Conservation (phyloP, 306 rosid species). For the Lithocarpus polystachyus region DNA sequence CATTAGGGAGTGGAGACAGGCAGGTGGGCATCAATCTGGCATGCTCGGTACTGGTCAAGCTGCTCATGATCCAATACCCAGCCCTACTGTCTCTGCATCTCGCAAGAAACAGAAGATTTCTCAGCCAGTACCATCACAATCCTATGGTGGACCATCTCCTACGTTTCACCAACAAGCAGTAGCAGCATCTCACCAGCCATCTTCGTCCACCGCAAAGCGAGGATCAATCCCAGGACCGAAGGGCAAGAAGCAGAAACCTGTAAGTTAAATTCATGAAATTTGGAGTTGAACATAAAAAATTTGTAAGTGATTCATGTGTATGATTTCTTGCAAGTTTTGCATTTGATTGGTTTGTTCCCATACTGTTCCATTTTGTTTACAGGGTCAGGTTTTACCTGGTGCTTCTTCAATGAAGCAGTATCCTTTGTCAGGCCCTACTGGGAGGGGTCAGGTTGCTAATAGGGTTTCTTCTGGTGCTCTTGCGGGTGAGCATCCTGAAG, state of each 20-base stretch:
- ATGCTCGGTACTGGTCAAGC: conserved; percentile 50
- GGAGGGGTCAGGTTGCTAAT: conserved; percentile 65
- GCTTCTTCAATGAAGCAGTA: conserved; percentile 65
- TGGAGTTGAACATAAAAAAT: not conserved
- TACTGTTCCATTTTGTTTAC: conserved; percentile 13
- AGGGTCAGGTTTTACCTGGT: conserved; percentile 57
- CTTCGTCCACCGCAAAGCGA: conserved; percentile 70
- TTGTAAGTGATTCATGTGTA: not conserved
- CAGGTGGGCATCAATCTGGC: conserved; percentile 73
- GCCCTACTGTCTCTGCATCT: conserved; percentile 86
- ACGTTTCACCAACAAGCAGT: conserved; percentile 64
- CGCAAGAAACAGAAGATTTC: conserved; percentile 79
- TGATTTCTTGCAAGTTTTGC: not conserved
- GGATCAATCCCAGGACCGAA: conserved; percentile 70
- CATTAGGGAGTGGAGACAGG: conserved; percentile 92
- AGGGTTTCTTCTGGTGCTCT: conserved; percentile 60
- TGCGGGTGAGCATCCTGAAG: conserved; percentile 59
- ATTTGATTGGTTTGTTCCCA: conserved; percentile 6
- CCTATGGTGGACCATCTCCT: conserved; percentile 76
- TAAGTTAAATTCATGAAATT: conserved; percentile 36
- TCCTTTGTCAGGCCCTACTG: conserved; percentile 67
- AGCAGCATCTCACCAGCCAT: conserved; percentile 75
- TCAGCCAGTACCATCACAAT: conserved; percentile 62
- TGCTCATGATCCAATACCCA: conserved; percentile 72
- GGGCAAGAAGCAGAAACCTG: conserved; percentile 87